A percentile compares a stretch with the other conserved stretches of the same genome.
phyloP scores from a whole-genome alignment of 345 rosid genomes.

The Barbarea vulgaris region DNA sequence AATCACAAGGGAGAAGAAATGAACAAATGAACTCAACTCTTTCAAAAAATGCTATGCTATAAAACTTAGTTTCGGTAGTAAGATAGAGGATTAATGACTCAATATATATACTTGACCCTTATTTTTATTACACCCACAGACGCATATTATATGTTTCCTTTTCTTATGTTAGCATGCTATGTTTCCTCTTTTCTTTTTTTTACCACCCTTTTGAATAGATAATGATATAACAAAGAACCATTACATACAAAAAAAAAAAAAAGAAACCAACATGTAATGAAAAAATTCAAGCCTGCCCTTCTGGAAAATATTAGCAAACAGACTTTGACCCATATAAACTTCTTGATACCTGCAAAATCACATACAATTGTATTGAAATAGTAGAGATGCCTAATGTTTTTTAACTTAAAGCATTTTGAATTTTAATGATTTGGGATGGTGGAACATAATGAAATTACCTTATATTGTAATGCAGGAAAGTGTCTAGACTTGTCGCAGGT shows the following conservation, averaged over 20 bases:
- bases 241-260: conserved; percentile 17
- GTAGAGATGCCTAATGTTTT: not conserved
- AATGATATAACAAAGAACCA: conserved; percentile 17
- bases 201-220: not conserved
- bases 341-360: conserved; percentile 24
- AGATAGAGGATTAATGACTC: not conserved
- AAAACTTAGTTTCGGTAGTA: not conserved
- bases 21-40: not conserved
- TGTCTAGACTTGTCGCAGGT: conserved; percentile 21
- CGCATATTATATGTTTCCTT: not conserved
- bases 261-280: not conserved
- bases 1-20: not conserved
- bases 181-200: not conserved
- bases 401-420: not conserved
- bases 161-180: not conserved
- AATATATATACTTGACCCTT: not conserved
- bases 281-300: conserved; percentile 20
- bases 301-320: conserved; percentile 24
- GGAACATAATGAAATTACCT: conserved; percentile 21
- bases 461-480: not conserved
- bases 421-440: not conserved
- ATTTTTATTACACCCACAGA: not conserved
- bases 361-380: conserved; percentile 8
- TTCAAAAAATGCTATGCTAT: not conserved
- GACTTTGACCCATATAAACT: not conserved